phyloP scores from a whole-genome alignment of 257 asterid genomes.

The Vinca minor region DNA sequence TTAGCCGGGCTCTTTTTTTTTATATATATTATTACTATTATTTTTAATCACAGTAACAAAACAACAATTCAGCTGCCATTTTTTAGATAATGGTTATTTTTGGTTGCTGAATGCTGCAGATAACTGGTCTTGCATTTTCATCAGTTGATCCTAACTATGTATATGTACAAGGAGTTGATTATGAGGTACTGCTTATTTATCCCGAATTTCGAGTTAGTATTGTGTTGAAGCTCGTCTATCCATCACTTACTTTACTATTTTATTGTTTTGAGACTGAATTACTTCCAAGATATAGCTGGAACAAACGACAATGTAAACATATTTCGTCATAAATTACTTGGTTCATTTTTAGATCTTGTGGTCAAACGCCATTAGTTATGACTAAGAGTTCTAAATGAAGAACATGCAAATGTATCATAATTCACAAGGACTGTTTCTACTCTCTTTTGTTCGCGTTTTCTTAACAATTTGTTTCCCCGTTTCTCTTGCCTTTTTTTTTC shows the following conservation, averaged over 20 bases:
- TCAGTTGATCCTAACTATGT: conserved; percentile 64
- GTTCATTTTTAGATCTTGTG: neutral
- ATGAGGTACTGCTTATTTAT: conserved; percentile 50
- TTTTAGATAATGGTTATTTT: neutral
- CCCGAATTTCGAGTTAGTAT: conserved; percentile 1
- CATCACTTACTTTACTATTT: neutral
- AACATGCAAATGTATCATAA: neutral
- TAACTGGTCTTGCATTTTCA: conserved; percentile 82
- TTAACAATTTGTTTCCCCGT: neutral
- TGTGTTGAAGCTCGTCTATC: neutral
- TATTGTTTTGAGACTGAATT: neutral
- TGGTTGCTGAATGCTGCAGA: conserved; percentile 37
- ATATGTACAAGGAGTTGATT: conserved; percentile 85
- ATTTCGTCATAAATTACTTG: neutral
- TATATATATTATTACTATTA: too few species aligned
- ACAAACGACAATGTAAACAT: neutral
- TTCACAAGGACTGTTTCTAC: neutral
- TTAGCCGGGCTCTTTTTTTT: neutral
- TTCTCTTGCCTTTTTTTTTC: neutral
- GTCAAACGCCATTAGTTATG: neutral
- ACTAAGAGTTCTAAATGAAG: neutral
- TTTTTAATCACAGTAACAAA: neutral
- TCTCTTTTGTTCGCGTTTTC: neutral
- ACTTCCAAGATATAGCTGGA: neutral
- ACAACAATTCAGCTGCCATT: conserved; percentile 3